Conservation (phyloP, 176 grass and related monocot species). For the Carex pumila region DNA sequence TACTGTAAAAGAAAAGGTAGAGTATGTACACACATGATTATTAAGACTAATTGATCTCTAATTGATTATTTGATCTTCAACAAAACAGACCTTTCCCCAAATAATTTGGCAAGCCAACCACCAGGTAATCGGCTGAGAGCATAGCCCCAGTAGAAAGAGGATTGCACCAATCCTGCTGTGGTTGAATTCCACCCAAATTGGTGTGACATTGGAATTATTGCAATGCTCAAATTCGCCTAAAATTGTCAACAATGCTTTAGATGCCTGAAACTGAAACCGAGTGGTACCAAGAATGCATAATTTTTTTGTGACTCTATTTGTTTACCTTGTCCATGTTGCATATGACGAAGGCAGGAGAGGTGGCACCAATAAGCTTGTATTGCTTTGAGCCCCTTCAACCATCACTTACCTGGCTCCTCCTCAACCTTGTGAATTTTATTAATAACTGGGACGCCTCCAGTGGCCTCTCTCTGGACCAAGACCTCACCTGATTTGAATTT, state of each 20-base stretch:
- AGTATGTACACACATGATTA: no score
- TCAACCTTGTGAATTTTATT: no score
- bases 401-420: constrained; percentile 17
- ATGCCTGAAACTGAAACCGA: background rate
- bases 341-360: constrained; percentile 87
- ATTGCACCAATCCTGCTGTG: constrained; percentile 93
- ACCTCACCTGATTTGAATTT: constrained; percentile 18
- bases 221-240: constrained; percentile 94
- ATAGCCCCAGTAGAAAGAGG: constrained; percentile 92
- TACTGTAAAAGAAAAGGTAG: background rate
- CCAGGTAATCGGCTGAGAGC: constrained; percentile 88
- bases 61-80: no score
- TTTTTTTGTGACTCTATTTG: background rate
- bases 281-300: background rate
- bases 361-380: constrained; percentile 77
- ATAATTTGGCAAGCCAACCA: constrained; percentile 79
- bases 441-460: no score
- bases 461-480: constrained; percentile 35
- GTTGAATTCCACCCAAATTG: constrained; percentile 94
- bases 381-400: constrained; percentile 52
- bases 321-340: constrained; percentile 99
- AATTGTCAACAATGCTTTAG: constrained; percentile 7
- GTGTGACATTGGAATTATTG: constrained; percentile 95
- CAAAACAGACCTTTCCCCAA: constrained; percentile 78
- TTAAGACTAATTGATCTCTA: no score